Conservation (phyloP, 345 rosid genomes). For the Euphorbia peplus region DNA sequence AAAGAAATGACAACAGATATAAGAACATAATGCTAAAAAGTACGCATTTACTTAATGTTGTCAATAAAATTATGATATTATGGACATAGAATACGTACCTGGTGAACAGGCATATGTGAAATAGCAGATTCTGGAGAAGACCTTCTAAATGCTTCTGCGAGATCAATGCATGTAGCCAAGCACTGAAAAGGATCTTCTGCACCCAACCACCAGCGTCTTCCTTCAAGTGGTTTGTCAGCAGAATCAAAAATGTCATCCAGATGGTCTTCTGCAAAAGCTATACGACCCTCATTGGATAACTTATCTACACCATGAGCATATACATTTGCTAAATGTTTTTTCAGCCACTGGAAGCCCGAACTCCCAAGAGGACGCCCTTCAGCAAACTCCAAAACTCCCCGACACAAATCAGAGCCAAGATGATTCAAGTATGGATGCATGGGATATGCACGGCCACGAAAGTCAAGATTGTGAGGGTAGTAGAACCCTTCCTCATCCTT, state of each 20-base stretch:
- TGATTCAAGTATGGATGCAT: constrained; percentile 98
- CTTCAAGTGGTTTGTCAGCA: constrained; percentile 92
- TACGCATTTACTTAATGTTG: background rate
- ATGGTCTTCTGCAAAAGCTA: constrained; percentile 83
- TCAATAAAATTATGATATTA: background rate
- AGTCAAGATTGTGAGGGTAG: constrained; percentile 94
- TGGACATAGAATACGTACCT: constrained; percentile 45
- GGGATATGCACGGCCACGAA: constrained; percentile 98
- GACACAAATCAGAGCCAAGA: constrained; percentile 97
- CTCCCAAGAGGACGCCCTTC: constrained; percentile 90
- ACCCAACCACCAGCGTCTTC: constrained; percentile 88
- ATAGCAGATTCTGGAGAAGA: constrained; percentile 62
- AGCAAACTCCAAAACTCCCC: constrained; percentile 92
- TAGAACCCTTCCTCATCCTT: constrained; percentile 91
- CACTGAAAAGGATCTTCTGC: constrained; percentile 99
- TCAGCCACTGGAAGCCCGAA: constrained; percentile 86
- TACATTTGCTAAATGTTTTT: constrained; percentile 92
- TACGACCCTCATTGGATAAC: constrained; percentile 70
- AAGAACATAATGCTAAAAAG: background rate
- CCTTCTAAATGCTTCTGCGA: constrained; percentile 90
- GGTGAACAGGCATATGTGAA: constrained; percentile 88
- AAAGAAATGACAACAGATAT: constrained; percentile 20
- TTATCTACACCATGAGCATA: constrained; percentile 96
- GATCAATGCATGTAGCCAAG: constrained; percentile 83
- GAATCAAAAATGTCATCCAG: constrained; percentile 87